phyloP scores from a whole-genome alignment of 495 filamentous ascomycete genomes.

The Neurospora sp. region DNA sequence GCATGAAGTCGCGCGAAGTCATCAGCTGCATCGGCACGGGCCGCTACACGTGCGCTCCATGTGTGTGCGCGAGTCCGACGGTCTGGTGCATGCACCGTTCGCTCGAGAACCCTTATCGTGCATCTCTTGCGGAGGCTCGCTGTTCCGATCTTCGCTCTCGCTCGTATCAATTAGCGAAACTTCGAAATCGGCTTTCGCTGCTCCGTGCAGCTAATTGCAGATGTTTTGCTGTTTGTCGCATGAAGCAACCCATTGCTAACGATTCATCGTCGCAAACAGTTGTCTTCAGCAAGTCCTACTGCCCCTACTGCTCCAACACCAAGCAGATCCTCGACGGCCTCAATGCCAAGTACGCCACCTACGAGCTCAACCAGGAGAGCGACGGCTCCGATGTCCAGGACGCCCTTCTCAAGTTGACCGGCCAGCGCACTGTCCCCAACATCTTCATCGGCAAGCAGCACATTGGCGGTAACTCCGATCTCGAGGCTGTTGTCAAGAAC shows the following conservation, averaged over 20 bases:
- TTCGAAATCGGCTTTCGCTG: background rate
- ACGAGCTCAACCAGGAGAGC: slow-evolving; percentile 79
- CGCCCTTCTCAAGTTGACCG: slow-evolving; percentile 68
- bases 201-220: background rate
- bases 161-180: background rate
- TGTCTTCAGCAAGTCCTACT: slow-evolving; percentile 94
- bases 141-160: background rate
- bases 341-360: slow-evolving; percentile 59
- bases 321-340: slow-evolving; percentile 60
- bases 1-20: background rate
- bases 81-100: background rate
- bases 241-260: background rate
- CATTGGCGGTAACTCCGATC: slow-evolving; percentile 93
- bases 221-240: background rate
- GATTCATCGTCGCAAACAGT: slow-evolving; percentile 34
- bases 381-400: slow-evolving; percentile 77
- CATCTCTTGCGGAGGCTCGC: background rate
- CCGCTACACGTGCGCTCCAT: background rate
- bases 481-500: slow-evolving; percentile 47
- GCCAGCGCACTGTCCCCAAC: slow-evolving; percentile 85
- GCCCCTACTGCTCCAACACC: slow-evolving; percentile 81
- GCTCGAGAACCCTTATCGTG: background rate
- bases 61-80: background rate
- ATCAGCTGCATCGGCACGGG: background rate
- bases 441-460: slow-evolving; percentile 86